phyloP scores from a whole-genome alignment of 1,284 basidiomycete species.

The Moesziomyces sp. region DNA sequence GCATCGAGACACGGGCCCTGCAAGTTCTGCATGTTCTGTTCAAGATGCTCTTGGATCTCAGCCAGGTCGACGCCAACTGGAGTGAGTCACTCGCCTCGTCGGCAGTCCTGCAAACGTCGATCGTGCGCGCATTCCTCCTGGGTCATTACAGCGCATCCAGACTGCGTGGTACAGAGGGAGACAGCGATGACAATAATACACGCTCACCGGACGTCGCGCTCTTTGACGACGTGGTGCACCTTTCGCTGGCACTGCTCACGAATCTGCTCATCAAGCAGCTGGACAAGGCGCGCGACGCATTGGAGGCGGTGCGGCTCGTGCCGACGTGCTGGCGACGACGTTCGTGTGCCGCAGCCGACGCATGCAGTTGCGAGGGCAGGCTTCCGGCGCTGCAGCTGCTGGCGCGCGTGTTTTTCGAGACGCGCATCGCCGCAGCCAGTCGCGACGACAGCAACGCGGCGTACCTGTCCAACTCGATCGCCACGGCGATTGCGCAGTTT shows the following conservation, averaged over 20 bases:
- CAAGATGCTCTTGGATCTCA: conserved; percentile 43
- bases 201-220: conserved; percentile 6
- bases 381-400: conserved; percentile 19
- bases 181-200: background rate
- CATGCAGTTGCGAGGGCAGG: conserved; percentile 18
- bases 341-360: background rate
- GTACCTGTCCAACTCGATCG: conserved; percentile 49
- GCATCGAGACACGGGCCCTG: conserved; percentile 13
- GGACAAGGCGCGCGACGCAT: conserved; percentile 27
- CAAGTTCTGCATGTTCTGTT: conserved; percentile 38
- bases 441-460: conserved; percentile 37
- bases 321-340: conserved; percentile 26
- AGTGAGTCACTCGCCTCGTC: conserved; percentile 35
- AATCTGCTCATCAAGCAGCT: conserved; percentile 45
- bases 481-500: conserved; percentile 45
- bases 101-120: conserved; percentile 2
- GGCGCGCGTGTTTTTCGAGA: conserved; percentile 33
- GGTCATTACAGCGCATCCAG: conserved; percentile 17
- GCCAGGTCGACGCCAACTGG: conserved; percentile 48
- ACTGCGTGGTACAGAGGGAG: background rate
- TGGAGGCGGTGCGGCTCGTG: conserved; percentile 11
- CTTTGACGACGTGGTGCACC: conserved; percentile 42
- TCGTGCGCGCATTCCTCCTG: conserved; percentile 32
- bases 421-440: conserved; percentile 16
- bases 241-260: conserved; percentile 43